phyloP scores from a whole-genome alignment of 2,329 filamentous ascomycete species.

The Erysiphe pulchra region DNA sequence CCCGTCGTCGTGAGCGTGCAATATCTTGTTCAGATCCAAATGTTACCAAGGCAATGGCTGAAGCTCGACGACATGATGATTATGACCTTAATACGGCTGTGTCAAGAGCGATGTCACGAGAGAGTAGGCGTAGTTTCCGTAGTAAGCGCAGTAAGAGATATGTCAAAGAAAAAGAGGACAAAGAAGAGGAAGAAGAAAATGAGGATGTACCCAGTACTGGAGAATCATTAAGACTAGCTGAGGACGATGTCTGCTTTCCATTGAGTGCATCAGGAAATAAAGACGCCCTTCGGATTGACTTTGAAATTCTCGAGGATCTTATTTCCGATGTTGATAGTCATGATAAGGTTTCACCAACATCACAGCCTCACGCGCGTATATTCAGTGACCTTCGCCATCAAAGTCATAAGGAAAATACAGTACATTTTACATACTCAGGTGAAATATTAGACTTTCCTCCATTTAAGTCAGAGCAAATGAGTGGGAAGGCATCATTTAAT shows the following conservation, averaged over 20 bases:
- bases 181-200: slow-evolving; percentile 15
- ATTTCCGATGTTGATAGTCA: slow-evolving; percentile 37
- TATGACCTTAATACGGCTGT: slow-evolving; percentile 41
- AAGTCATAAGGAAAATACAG: slow-evolving; percentile 2
- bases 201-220: slow-evolving; percentile 35
- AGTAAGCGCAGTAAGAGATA: slow-evolving; percentile 29
- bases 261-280: slow-evolving; percentile 40
- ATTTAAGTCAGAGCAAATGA: slow-evolving; percentile 16
- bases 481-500: slow-evolving; percentile 20
- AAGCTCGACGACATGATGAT: slow-evolving; percentile 49
- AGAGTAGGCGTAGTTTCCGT: slow-evolving; percentile 32
- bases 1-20: slow-evolving; percentile 56
- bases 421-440: slow-evolving; percentile 22
- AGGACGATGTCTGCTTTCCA: slow-evolving; percentile 77
- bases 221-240: slow-evolving; percentile 42
- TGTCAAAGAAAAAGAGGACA: slow-evolving; percentile 21
- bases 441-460: slow-evolving; percentile 29
- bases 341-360: slow-evolving; percentile 14
- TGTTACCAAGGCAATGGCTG: slow-evolving; percentile 84
- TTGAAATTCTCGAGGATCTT: slow-evolving; percentile 82
- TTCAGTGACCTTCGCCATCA: slow-evolving; percentile 12
- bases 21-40: slow-evolving; percentile 41
- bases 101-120: slow-evolving; percentile 25
- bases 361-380: slow-evolving; percentile 10
- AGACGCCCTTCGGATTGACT: slow-evolving; percentile 64